Evolutionary conservation across 106 monocot genomes (phyloP).

Genomic region (Iris macrosiphon): DNA sequence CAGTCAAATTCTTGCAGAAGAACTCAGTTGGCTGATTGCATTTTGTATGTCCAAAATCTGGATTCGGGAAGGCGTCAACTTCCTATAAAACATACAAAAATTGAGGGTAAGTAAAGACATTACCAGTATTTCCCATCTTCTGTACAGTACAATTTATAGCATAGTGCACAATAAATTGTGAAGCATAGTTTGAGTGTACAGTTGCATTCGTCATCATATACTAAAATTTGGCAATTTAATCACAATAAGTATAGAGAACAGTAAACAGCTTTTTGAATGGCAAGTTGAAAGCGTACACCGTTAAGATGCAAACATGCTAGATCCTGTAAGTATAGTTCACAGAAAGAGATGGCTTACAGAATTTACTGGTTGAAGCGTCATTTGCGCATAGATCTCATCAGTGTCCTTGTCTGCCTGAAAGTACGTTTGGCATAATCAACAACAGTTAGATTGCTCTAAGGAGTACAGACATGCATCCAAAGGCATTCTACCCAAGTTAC

Average conservation of each 20-base stretch:
- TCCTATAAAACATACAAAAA: slow-evolving; percentile 37
- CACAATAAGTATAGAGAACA: too few species aligned
- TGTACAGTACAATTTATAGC: too few species aligned
- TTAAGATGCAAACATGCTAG: too few species aligned
- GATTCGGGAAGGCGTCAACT: slow-evolving; percentile 63
- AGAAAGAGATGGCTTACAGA: slow-evolving; percentile 42
- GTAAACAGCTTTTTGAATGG: too few species aligned
- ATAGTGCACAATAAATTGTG: too few species aligned
- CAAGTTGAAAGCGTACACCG: too few species aligned
- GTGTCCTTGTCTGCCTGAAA: slow-evolving; percentile 87
- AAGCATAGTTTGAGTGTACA: too few species aligned
- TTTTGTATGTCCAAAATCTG: slow-evolving; percentile 59
- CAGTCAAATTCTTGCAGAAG: slow-evolving; percentile 93
- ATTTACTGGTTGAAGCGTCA: slow-evolving; percentile 93
- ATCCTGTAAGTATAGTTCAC: not conserved
- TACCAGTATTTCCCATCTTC: not conserved
- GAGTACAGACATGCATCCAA: not conserved
- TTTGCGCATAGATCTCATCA: slow-evolving; percentile 94
- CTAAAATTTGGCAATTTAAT: too few species aligned
- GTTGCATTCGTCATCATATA: too few species aligned
- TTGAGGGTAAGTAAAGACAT: not conserved
- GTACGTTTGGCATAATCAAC: not conserved
- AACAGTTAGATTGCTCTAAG: not conserved
- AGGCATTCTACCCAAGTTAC: slow-evolving; percentile 1
- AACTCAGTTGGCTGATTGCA: slow-evolving; percentile 83